Evolutionary conservation across 345 rosid genomes (phyloP).

Genomic region (Sonneratia alba): DNA sequence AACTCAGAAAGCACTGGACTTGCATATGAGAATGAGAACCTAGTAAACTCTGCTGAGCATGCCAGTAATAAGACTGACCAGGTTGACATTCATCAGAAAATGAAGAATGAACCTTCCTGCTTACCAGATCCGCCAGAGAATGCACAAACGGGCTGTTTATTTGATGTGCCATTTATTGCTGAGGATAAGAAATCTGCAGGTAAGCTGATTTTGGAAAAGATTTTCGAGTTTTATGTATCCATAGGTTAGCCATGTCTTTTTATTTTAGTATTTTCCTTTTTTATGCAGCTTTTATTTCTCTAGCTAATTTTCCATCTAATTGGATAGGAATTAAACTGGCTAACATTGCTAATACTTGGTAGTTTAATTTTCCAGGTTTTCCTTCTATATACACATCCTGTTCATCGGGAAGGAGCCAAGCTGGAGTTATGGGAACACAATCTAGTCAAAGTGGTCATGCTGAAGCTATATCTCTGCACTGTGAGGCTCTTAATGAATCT

Average conservation of each 20-base stretch:
- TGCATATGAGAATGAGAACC: constrained; percentile 46
- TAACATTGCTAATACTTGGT: constrained; percentile 2
- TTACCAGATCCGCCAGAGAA: constrained; percentile 36
- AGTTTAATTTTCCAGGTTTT: constrained; percentile 32
- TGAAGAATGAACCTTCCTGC: constrained; percentile 48
- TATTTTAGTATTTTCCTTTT: background rate
- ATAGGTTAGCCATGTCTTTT: background rate
- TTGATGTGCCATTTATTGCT: constrained; percentile 74
- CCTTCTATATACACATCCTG: constrained; percentile 19
- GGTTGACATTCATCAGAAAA: constrained; percentile 28
- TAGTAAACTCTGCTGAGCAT: constrained; percentile 34
- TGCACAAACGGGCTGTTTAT: constrained; percentile 44
- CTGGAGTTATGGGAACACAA: constrained; percentile 35
- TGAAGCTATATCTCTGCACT: constrained; percentile 34
- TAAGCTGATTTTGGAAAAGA: constrained; percentile 18
- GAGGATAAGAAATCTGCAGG: constrained; percentile 63
- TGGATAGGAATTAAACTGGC: background rate
- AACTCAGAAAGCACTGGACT: constrained; percentile 63
- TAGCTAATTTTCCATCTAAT: background rate
- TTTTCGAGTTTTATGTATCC: background rate
- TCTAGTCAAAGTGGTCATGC: constrained; percentile 33
- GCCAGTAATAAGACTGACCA: constrained; percentile 31
- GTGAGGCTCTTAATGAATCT: constrained; percentile 34
- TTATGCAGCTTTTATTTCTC: background rate
- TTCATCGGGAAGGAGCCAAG: constrained; percentile 10